phyloP scores from a whole-genome alignment of 805 yeast species.

The Maudiozyma serrabonitensis region DNA sequence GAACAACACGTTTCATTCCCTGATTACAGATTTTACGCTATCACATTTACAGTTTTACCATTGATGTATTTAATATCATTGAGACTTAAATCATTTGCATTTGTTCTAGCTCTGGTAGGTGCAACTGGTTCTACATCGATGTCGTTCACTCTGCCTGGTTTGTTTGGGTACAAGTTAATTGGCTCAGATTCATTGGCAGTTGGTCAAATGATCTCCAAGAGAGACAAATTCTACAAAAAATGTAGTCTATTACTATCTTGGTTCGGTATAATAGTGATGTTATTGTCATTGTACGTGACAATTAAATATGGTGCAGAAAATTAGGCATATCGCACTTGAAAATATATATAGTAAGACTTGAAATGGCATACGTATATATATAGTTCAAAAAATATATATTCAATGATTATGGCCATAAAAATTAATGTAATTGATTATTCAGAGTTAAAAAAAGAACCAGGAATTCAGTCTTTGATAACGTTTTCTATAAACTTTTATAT shows the following conservation, averaged over 20 bases:
- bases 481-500: too few relatives aligned
- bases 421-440: too few relatives aligned
- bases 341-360: too few relatives aligned
- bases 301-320: constrained; percentile 6
- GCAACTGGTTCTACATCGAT: constrained; percentile 90
- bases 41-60: constrained; percentile 39
- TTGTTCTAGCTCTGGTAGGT: constrained; percentile 79
- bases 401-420: too few relatives aligned
- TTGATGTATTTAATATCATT: constrained; percentile 57
- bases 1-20: constrained; percentile 17
- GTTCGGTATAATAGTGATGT: constrained; percentile 68
- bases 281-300: constrained; percentile 46
- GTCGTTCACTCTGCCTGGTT: constrained; percentile 82
- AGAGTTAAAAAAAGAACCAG: too few relatives aligned
- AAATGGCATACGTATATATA: too few relatives aligned
- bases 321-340: background rate
- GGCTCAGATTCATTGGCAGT: constrained; percentile 28
- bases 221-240: constrained; percentile 27
- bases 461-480: too few relatives aligned
- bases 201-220: constrained; percentile 23
- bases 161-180: constrained; percentile 68
- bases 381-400: too few relatives aligned
- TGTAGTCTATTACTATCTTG: constrained; percentile 46
- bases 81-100: constrained; percentile 62
- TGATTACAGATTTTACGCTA: constrained; percentile 13